phyloP scores from a whole-genome alignment of 352 stramenopile species.

The Globisporangium splendens region DNA sequence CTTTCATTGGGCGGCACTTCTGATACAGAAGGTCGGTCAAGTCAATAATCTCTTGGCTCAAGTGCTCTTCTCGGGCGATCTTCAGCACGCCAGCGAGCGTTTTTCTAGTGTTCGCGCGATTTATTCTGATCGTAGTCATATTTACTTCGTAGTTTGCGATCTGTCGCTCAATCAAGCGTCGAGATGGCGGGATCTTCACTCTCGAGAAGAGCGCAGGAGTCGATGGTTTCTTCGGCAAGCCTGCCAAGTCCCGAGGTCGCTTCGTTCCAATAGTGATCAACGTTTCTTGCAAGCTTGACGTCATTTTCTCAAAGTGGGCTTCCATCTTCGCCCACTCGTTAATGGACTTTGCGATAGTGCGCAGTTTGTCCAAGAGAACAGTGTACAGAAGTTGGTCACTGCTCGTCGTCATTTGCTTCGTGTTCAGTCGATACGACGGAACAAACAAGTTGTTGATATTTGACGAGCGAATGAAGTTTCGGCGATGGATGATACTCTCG shows the following conservation, averaged over 20 bases:
- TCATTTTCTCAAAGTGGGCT: constrained; percentile 63
- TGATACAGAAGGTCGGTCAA: constrained; percentile 51
- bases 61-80: constrained; percentile 56
- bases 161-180: constrained; percentile 66
- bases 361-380: constrained; percentile 68
- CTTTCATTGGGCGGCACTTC: constrained; percentile 49
- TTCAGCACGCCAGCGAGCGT: constrained; percentile 52
- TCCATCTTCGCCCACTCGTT: constrained; percentile 81
- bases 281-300: constrained; percentile 40
- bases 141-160: constrained; percentile 68
- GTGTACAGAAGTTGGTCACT: constrained; percentile 74
- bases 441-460: constrained; percentile 68
- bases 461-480: constrained; percentile 56
- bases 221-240: constrained; percentile 22
- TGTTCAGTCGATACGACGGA: constrained; percentile 60
- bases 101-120: constrained; percentile 42
- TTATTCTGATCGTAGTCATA: constrained; percentile 38
- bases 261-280: constrained; percentile 50
- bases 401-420: constrained; percentile 64
- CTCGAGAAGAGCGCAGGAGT: constrained; percentile 45
- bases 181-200: constrained; percentile 60
- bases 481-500: constrained; percentile 58
- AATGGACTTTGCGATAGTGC: constrained; percentile 44
- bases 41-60: constrained; percentile 49
- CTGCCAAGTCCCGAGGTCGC: constrained; percentile 20